Percentiles rank a stretch among this genome's conserved stretches.
Evolutionary conservation across 305 asterid genomes (phyloP).

Genomic region (Fraxinus velutina): DNA sequence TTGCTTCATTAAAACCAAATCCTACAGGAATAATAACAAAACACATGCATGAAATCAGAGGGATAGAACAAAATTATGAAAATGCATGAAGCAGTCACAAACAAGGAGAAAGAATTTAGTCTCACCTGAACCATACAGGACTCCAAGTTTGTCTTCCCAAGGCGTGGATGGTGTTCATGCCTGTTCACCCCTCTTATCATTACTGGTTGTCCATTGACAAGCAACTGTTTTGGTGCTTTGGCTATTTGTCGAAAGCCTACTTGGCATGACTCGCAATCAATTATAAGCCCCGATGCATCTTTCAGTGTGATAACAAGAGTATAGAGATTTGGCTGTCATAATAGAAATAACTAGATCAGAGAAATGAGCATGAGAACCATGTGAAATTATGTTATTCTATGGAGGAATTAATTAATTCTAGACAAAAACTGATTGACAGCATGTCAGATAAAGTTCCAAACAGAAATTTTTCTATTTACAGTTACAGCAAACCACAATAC

Average conservation of each 20-base stretch:
- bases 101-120: conserved; percentile 19
- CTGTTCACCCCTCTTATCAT: conserved; percentile 93
- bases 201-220: conserved; percentile 91
- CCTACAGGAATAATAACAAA: conserved; percentile 43
- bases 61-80: conserved; percentile 11
- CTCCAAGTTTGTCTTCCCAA: conserved; percentile 94
- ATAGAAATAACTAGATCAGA: conserved; percentile 30
- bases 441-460: neutral
- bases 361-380: neutral
- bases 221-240: conserved; percentile 84
- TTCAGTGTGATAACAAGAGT: conserved; percentile 86
- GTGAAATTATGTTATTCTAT: neutral
- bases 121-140: conserved; percentile 94
- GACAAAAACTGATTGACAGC: neutral
- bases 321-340: conserved; percentile 84
- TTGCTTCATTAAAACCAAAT: conserved; percentile 91
- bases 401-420: conserved; percentile 1
- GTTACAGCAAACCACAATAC: neutral
- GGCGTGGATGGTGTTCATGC: conserved; percentile 97
- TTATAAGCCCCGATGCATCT: conserved; percentile 64
- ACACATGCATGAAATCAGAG: neutral
- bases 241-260: conserved; percentile 79
- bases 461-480: neutral
- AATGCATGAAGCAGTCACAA: conserved; percentile 10
- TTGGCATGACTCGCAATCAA: conserved; percentile 95